phyloP scores from a whole-genome alignment of 176 grass and related monocot genomes.

The Microstegium vimineum region DNA sequence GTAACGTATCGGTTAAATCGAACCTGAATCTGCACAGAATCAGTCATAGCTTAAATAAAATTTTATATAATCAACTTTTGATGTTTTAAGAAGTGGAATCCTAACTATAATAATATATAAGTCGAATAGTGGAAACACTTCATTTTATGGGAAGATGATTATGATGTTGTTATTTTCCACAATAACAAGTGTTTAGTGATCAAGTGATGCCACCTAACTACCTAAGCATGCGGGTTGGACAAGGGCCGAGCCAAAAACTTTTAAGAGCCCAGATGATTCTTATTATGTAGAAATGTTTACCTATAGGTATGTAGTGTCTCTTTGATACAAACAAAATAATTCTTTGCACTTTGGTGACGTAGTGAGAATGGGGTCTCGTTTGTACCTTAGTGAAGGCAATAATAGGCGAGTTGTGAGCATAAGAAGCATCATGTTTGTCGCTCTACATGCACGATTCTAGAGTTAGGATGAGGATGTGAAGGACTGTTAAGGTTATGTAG shows the following conservation, averaged over 20 bases:
- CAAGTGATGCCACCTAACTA: too few relatives aligned
- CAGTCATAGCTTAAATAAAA: background rate
- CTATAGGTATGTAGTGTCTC: too few relatives aligned
- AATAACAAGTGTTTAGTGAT: too few relatives aligned
- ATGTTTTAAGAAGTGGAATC: background rate
- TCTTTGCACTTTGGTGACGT: too few relatives aligned
- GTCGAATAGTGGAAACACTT: background rate
- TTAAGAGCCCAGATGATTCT: too few relatives aligned
- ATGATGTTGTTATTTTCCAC: background rate
- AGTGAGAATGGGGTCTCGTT: background rate
- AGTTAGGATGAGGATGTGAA: background rate
- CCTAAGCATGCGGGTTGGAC: too few relatives aligned
- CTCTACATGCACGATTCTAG: background rate
- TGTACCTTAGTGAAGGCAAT: background rate
- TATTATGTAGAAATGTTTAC: too few relatives aligned
- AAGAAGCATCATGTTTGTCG: background rate
- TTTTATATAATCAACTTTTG: background rate
- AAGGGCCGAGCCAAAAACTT: too few relatives aligned
- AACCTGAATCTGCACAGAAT: background rate
- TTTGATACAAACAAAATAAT: too few relatives aligned
- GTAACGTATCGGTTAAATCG: background rate
- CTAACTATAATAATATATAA: background rate
- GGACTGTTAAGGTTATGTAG: background rate
- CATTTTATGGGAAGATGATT: background rate
- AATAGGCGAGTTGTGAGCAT: background rate